Base-by-base conservation (phyloP, 2,329 filamentous ascomycete genomes). In the Aspergillus glaucus region DNA sequence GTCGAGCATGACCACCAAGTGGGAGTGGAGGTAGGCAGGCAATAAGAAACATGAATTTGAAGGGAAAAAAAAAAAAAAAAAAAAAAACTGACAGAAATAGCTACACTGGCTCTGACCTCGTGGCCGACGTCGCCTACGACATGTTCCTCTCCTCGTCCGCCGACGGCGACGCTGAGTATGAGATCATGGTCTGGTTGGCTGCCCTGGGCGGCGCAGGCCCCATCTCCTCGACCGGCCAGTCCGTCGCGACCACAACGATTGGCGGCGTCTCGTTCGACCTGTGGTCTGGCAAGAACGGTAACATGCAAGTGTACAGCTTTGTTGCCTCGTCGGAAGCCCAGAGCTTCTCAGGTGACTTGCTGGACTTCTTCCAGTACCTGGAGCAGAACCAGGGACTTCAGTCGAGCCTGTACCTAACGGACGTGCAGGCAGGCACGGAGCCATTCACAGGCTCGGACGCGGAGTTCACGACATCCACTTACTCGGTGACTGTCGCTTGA, bases 111-210 rank as follows among this genome's bases (percentile, higher is more conserved):
- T 69, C 63, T 45, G 53, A 68, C 47, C 62, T 82, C 44, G 68
- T 79, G 30, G 79, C 79, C 46, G 75, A 85, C 58, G 81, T 85
- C 14, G 72, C 80, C 12, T 85, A 82, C 58, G 80, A 84, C 61
- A 64, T 84, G 45, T 85, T 85, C 67, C 80, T 80, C 6, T 60
- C 64, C 24, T 71, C 75, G 39, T 70, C 70, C 15, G 71, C 77
- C 1, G 65, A 66, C 26, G 73, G 70, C 39, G 61, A 55, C 43
- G 61, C 73, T n/a, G 70, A 79, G 56, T 84, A 80, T 59, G 82
- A 85, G 65, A 71, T 85, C 57, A 86, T 86, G 82, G 75, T 86
- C 55, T 86, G 82, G 82, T 70, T 84, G 42, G 76, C 71, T 3
- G 78, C 78, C 26, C 65, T 82, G 41, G 79, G 77, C 22, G 76